phyloP scores from a whole-genome alignment of 1,284 basidiomycete species.

The Ganoderma sinense region DNA sequence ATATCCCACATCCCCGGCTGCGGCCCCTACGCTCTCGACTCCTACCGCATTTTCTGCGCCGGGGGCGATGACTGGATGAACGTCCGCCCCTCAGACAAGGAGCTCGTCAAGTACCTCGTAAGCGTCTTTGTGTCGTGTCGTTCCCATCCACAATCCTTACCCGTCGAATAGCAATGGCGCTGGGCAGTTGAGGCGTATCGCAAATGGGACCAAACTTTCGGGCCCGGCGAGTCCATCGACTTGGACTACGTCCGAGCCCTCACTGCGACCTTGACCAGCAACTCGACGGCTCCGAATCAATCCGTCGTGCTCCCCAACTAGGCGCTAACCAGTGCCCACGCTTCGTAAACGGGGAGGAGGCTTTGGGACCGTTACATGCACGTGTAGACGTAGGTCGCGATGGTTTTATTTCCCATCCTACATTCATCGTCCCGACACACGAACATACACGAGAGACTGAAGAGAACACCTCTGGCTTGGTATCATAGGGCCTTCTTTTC shows the following conservation, averaged over 20 bases:
- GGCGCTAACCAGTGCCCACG: not conserved
- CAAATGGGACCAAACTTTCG: constrained; percentile 55
- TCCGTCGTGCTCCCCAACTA: not conserved
- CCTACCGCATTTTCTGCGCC: constrained; percentile 69
- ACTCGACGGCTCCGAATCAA: constrained; percentile 2
- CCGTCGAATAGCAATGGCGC: constrained; percentile 58
- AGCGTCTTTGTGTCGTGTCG: constrained; percentile 27
- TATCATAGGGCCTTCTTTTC: not conserved
- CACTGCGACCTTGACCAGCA: constrained; percentile 2
- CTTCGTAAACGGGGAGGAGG: not conserved
- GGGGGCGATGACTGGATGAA: constrained; percentile 57
- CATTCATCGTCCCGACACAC: too few species aligned
- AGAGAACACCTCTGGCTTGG: too few species aligned
- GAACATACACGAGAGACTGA: too few species aligned
- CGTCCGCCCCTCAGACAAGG: constrained; percentile 68
- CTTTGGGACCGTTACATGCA: not conserved
- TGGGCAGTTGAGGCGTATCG: constrained; percentile 61
- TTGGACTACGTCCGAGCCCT: constrained; percentile 28
- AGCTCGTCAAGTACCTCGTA: constrained; percentile 65
- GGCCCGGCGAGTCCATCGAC: constrained; percentile 43
- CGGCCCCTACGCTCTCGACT: constrained; percentile 71
- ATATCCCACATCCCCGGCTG: constrained; percentile 64
- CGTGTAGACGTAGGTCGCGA: too few species aligned
- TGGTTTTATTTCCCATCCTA: too few species aligned
- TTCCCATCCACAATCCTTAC: not conserved